Percentiles rank a stretch among this genome's conserved stretches.
These are phyloP conservation scores for Sporothrix sp. DNA, from an alignment of 2,329 filamentous ascomycete genomes.

Conservation along the genomic window DNA sequence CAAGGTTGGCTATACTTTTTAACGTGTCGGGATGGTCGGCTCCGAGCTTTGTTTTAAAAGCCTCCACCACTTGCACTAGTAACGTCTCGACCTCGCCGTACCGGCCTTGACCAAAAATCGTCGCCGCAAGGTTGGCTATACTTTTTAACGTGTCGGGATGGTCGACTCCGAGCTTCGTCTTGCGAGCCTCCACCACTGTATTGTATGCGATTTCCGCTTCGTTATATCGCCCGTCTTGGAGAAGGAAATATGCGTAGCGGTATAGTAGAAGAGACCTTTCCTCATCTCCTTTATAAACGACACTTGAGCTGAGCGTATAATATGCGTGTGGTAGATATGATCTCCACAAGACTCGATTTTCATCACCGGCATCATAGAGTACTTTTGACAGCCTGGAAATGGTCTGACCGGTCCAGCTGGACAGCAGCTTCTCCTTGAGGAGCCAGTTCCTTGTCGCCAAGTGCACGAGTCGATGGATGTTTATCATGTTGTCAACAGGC, in stretches of 20 bases:
- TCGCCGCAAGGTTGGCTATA: neutral
- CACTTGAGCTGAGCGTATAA: neutral
- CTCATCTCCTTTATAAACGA: too few species aligned
- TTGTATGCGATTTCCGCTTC: too few species aligned
- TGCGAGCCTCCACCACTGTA: neutral
- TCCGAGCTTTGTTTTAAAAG: neutral
- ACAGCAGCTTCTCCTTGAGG: neutral
- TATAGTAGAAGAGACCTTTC: too few species aligned
- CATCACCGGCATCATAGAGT: neutral
- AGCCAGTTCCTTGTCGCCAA: slow-evolving; percentile 25
- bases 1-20: neutral
- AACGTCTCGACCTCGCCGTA: slow-evolving; percentile 16
- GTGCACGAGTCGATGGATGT: slow-evolving; percentile 27
- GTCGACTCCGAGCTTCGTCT: neutral
- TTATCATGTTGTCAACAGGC: slow-evolving; percentile 19
- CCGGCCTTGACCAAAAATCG: neutral
- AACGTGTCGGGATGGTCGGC: neutral
- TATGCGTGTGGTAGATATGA: slow-evolving; percentile 5
- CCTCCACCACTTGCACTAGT: neutral
- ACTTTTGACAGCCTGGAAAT: slow-evolving; percentile 9
- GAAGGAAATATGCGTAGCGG: too few species aligned
- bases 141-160: neutral
- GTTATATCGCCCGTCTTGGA: too few species aligned
- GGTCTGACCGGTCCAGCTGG: slow-evolving; percentile 3
- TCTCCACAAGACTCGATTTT: neutral